These are phyloP conservation scores for thale cress (Arabidopsis thaliana) DNA, from an alignment of 345 rosid genomes.

Conservation along the genomic window TAIR10.1 NC_003070.9:23633001-23633500, in stretches of 20 bases:
- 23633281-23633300: slow-evolving; percentile 82
- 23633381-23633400: slow-evolving; percentile 73
- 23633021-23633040: slow-evolving; percentile 80
- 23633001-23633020: slow-evolving; percentile 88
- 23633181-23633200: slow-evolving; percentile 60
- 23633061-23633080: slow-evolving; percentile 71
- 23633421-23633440: slow-evolving; percentile 48
- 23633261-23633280: slow-evolving; percentile 72
- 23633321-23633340: slow-evolving; percentile 64
- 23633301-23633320: slow-evolving; percentile 61
- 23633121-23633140: slow-evolving; percentile 51
- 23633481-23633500: slow-evolving; percentile 87
- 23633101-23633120: slow-evolving; percentile 56
- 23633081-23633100: slow-evolving; percentile 77
- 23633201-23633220: slow-evolving; percentile 68
- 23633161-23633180: slow-evolving; percentile 61
- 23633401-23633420: slow-evolving; percentile 74
- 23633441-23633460: slow-evolving; percentile 71
- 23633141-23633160: slow-evolving; percentile 65
- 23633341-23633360: slow-evolving; percentile 75
- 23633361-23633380: slow-evolving; percentile 81
- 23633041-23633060: slow-evolving; percentile 64
- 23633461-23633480: slow-evolving; percentile 66
- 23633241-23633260: slow-evolving; percentile 69
- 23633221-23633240: slow-evolving; percentile 63